These are phyloP conservation scores for Mucuna pruriens DNA, from an alignment of 306 rosid species.

Conservation along the genomic window DNA sequence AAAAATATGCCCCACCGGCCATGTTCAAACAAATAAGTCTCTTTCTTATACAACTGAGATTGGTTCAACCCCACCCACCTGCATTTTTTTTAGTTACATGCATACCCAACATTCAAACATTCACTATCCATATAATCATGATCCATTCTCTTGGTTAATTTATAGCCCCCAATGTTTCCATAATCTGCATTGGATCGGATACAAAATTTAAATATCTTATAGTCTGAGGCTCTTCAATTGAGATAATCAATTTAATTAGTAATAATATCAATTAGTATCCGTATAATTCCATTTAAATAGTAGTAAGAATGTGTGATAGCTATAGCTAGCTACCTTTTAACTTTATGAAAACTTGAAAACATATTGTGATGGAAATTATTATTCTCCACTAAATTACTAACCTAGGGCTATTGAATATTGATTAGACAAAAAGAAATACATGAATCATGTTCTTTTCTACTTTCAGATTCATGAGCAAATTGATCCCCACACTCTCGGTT, in stretches of 20 bases:
- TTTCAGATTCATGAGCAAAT: constrained; percentile 18
- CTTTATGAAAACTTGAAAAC: background rate
- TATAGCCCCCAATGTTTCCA: background rate
- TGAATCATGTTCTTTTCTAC: background rate
- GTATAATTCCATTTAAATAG: background rate
- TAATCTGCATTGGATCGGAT: background rate
- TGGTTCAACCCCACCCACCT: constrained; percentile 17
- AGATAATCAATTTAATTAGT: background rate
- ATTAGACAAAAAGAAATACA: background rate
- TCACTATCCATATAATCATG: background rate
- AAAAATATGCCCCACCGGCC: constrained; percentile 22
- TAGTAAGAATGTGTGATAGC: too few species aligned
- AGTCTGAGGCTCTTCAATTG: background rate
- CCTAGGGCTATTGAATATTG: background rate
- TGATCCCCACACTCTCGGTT: background rate
- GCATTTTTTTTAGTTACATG: background rate
- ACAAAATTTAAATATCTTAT: background rate
- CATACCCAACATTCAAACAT: background rate
- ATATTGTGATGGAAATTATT: background rate
- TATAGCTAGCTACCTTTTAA: background rate
- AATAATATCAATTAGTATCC: background rate
- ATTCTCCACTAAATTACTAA: constrained; percentile 1
- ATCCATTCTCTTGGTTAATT: background rate
- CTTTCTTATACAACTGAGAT: constrained; percentile 24
- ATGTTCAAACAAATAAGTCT: constrained; percentile 29